Evolutionary conservation across 192 early-diverging fungal genomes (phyloP).

Genomic region (Umbelopsis vinacea): DNA sequence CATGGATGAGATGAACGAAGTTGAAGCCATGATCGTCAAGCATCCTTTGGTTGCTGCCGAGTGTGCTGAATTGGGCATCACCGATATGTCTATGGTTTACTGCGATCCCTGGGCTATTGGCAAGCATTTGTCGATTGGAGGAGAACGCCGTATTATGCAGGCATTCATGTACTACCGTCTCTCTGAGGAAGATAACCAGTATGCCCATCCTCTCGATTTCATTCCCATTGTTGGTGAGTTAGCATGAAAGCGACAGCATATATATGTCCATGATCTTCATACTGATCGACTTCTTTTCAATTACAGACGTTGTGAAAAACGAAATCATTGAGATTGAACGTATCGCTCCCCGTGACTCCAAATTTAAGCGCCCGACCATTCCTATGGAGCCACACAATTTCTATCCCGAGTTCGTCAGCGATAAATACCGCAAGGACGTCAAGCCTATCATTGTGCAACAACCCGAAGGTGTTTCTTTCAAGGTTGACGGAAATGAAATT

Average conservation of each 20-base stretch:
- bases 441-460: slow-evolving; percentile 46
- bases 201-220: slow-evolving; percentile 48
- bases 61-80: slow-evolving; percentile 41
- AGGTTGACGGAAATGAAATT: slow-evolving; percentile 43
- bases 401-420: slow-evolving; percentile 44
- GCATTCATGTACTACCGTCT: slow-evolving; percentile 46
- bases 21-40: slow-evolving; percentile 38
- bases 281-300: not conserved
- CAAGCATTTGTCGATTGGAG: slow-evolving; percentile 30
- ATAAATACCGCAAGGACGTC: slow-evolving; percentile 41
- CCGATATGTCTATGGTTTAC: slow-evolving; percentile 41
- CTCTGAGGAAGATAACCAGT: slow-evolving; percentile 46
- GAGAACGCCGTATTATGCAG: slow-evolving; percentile 37
- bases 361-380: slow-evolving; percentile 43
- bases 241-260: too few relatives aligned
- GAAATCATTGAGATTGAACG: slow-evolving; percentile 43
- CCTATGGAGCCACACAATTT: slow-evolving; percentile 43
- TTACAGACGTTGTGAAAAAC: slow-evolving; percentile 34
- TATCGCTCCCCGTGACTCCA: slow-evolving; percentile 37
- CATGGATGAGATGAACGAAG: slow-evolving; percentile 42
- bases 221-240: slow-evolving; percentile 46
- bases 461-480: slow-evolving; percentile 47
- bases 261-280: too few relatives aligned
- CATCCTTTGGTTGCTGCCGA: slow-evolving; percentile 35
- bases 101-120: slow-evolving; percentile 47